These are phyloP conservation scores for Wallacemonas collosoma DNA, from an alignment of 208 protist genomes.

Conservation along the genomic window DNA sequence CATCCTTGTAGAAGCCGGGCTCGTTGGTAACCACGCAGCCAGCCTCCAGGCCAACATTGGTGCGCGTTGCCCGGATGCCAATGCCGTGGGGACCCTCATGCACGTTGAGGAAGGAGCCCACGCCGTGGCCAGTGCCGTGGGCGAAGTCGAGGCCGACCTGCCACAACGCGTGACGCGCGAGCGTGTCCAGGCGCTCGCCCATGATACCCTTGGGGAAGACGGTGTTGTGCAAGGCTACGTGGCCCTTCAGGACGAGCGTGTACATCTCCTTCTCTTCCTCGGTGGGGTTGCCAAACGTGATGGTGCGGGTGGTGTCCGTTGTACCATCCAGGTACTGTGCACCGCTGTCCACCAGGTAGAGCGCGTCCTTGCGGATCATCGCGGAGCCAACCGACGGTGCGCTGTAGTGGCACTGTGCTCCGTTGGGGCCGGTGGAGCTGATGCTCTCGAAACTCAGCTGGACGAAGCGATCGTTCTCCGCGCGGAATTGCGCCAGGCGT, in stretches of 20 bases:
- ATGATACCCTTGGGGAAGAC: conserved; percentile 89
- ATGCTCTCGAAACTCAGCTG: conserved; percentile 95
- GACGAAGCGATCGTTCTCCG: conserved; percentile 78
- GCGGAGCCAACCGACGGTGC: conserved; percentile 66
- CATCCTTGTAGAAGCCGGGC: conserved; percentile 98
- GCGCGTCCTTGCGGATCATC: conserved; percentile 54
- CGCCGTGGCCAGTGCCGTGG: conserved; percentile 97
- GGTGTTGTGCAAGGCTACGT: conserved; percentile 83
- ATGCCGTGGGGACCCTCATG: conserved; percentile 95
- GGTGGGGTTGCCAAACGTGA: conserved; percentile 84
- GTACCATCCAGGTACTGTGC: conserved; percentile 96
- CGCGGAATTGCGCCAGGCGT: conserved; percentile 81
- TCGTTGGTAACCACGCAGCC: conserved; percentile 90
- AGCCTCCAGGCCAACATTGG: conserved; percentile 55
- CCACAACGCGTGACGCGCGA: conserved; percentile 94
- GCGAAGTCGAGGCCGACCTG: conserved; percentile 93
- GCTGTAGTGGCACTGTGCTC: conserved; percentile 95
- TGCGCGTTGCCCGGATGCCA: conserved; percentile 43
- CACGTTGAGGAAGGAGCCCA: conserved; percentile 96
- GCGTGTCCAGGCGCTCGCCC: conserved; percentile 84
- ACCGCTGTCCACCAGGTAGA: conserved; percentile 96
- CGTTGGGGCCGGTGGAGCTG: conserved; percentile 88
- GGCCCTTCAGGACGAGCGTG: conserved; percentile 96
- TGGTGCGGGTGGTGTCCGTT: conserved; percentile 96
- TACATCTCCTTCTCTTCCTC: conserved; percentile 88